Percentiles rank a stretch among this genome's conserved stretches.
phyloP scores from a whole-genome alignment of 164 flowering plant species.

The Chimonanthus salicifolius region DNA sequence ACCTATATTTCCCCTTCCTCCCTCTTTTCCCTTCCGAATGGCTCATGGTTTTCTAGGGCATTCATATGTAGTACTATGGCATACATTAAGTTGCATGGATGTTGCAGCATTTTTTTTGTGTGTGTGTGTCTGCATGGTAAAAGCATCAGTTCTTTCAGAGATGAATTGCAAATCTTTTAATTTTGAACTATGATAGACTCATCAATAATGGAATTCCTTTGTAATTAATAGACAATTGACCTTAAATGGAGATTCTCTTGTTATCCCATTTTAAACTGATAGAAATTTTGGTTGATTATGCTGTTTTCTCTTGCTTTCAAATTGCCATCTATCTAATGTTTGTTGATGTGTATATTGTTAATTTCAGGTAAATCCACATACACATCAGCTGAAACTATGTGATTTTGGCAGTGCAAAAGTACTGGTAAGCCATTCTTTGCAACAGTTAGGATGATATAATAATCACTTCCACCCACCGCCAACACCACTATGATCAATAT shows the following conservation, averaged over 20 bases:
- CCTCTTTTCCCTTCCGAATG: not conserved
- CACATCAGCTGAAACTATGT: slow-evolving; percentile 94
- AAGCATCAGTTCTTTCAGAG: not conserved
- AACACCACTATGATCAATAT: too few species aligned
- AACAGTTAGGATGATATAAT: too few species aligned
- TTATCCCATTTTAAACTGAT: too few species aligned
- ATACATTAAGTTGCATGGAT: not conserved
- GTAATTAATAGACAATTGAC: not conserved
- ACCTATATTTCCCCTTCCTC: not conserved
- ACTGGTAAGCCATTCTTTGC: slow-evolving; percentile 43
- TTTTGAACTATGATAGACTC: not conserved
- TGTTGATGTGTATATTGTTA: slow-evolving; percentile 1
- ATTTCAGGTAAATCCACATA: slow-evolving; percentile 87
- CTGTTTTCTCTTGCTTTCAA: not conserved
- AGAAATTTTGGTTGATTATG: not conserved
- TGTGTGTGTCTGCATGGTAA: not conserved
- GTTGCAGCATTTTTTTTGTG: not conserved
- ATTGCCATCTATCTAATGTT: not conserved
- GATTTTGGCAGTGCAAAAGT: slow-evolving; percentile 99
- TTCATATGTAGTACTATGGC: not conserved
- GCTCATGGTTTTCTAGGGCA: not conserved
- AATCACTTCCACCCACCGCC: too few species aligned
- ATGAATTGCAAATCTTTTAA: not conserved
- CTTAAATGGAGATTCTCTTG: not conserved
- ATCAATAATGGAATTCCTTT: not conserved